Percentiles rank a stretch among this genome's conserved stretches.
Conservation (phyloP, 495 filamentous ascomycete species). For the Aspergillus sparsus region DNA sequence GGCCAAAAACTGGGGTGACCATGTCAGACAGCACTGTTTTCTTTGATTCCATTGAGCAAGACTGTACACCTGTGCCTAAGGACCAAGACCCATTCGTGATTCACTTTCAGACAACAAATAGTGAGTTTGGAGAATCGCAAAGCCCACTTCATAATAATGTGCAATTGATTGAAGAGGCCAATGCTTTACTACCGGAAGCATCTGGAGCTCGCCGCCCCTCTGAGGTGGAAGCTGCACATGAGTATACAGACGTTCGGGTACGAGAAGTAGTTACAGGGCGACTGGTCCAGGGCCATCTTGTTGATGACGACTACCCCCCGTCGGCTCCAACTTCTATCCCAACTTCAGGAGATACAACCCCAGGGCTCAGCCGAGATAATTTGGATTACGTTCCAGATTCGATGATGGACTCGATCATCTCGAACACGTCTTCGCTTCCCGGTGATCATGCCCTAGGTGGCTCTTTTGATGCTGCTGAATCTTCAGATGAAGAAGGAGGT, state of each 20-base stretch:
- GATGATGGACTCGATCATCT: slow-evolving; percentile 68
- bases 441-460: slow-evolving; percentile 73
- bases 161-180: slow-evolving; percentile 15
- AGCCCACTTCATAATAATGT: slow-evolving; percentile 11
- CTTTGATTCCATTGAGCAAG: slow-evolving; percentile 48
- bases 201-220: slow-evolving; percentile 43
- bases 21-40: slow-evolving; percentile 67
- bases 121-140: slow-evolving; percentile 16
- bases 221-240: slow-evolving; percentile 54
- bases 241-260: slow-evolving; percentile 85
- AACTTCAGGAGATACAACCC: slow-evolving; percentile 53
- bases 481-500: slow-evolving; percentile 90
- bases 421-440: slow-evolving; percentile 54
- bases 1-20: slow-evolving; percentile 53
- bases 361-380: slow-evolving; percentile 38
- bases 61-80: slow-evolving; percentile 25
- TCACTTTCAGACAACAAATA: slow-evolving; percentile 28
- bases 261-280: slow-evolving; percentile 89
- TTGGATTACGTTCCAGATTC: slow-evolving; percentile 55
- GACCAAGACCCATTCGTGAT: slow-evolving; percentile 37
- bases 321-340: slow-evolving; percentile 63
- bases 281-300: slow-evolving; percentile 93
- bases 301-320: slow-evolving; percentile 89
- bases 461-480: slow-evolving; percentile 73
- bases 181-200: slow-evolving; percentile 37